Evolutionary conservation across 495 filamentous ascomycete genomes (phyloP), one percentile per base, ranked within the genome.

Genomic region (Pseudevernia furfuracea): DNA sequence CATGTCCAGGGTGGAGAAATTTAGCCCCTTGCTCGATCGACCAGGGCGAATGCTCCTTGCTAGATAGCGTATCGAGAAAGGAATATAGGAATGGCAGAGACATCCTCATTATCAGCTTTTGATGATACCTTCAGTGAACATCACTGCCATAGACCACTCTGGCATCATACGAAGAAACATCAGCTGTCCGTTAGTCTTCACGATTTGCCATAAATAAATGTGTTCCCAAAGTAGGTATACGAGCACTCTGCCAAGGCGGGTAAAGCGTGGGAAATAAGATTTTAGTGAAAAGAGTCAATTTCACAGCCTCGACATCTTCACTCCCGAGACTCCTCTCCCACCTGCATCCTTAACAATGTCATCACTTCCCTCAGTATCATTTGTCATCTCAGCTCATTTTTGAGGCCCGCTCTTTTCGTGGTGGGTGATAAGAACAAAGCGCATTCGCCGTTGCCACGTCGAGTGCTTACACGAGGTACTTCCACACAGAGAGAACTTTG

Each of bases 331-430:
- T 32, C 41, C 14, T 48, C 34, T 30, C 36, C 39, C 39, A 32
- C 4, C 28, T 39, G 14, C 52, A 57, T 21, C 7, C 38, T 56
- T 52, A 38, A 41, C 23, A 7, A 7, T 28, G 17, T n/a, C 21
- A 19, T 37, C 48, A 43, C 36, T 32, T 30, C 25, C 23, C 44
- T 58, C 19, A 43, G 41, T 10, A 57, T 6, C 19, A 21, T 11
- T 34, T 28, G 44, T 63, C 52, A n/a, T 57, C 56, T 63, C 61
- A 63, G 25, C 32, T n/a, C 30, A 19, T 32, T 32, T 17, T 39
- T 63, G 48, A 55, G 38, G 38, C 43, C 21, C 56, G 25, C 38
- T 57, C 61, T 34, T 14, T 57, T 23, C n/a, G n/a, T n/a, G n/a
- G n/a, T n/a, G n/a, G n/a, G n/a, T 38, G 25, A 15, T 30, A 14